A percentile compares a stretch with the other conserved stretches of the same genome.
These are phyloP conservation scores for Aaosphaeria arxii DNA, from an alignment of 2,329 filamentous ascomycete species.

Conservation along the genomic window DNA sequence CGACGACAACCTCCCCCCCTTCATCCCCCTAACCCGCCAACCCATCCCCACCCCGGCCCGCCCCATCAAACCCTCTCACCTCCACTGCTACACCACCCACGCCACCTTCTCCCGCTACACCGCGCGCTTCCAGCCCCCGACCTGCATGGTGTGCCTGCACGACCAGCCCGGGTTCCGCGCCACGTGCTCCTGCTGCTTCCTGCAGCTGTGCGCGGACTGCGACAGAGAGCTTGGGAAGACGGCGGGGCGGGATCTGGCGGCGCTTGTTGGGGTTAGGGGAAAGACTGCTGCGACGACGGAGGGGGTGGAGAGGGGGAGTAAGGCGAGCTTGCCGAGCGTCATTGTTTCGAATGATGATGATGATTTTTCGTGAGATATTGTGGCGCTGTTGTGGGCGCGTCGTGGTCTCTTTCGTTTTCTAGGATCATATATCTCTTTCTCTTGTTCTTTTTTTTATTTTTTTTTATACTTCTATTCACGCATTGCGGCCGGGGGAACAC, in stretches of 20 bases:
- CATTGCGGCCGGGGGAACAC: no score
- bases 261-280: constrained; percentile 7
- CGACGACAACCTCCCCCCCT: constrained; percentile 5
- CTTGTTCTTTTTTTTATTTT: no score
- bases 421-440: no score
- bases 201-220: constrained; percentile 32
- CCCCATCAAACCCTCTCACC: constrained; percentile 27
- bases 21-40: constrained; percentile 10
- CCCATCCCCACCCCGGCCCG: constrained; percentile 9
- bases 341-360: constrained; percentile 3
- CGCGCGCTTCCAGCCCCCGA: constrained; percentile 31
- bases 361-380: neutral
- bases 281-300: neutral
- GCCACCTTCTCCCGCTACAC: constrained; percentile 21
- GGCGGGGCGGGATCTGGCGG: constrained; percentile 16
- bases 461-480: no score
- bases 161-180: constrained; percentile 24
- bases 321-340: constrained; percentile 1
- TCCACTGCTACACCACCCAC: constrained; percentile 32
- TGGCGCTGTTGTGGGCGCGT: neutral
- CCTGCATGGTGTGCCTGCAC: constrained; percentile 34
- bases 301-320: neutral
- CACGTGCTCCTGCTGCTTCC: constrained; percentile 36
- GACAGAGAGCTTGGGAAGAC: constrained; percentile 18
- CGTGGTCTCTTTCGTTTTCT: no score